Evolutionary conservation across 2,329 filamentous ascomycete species (phyloP), one percentile per base, ranked within the genome.

Genomic region (Sordariomycetes sp.): DNA sequence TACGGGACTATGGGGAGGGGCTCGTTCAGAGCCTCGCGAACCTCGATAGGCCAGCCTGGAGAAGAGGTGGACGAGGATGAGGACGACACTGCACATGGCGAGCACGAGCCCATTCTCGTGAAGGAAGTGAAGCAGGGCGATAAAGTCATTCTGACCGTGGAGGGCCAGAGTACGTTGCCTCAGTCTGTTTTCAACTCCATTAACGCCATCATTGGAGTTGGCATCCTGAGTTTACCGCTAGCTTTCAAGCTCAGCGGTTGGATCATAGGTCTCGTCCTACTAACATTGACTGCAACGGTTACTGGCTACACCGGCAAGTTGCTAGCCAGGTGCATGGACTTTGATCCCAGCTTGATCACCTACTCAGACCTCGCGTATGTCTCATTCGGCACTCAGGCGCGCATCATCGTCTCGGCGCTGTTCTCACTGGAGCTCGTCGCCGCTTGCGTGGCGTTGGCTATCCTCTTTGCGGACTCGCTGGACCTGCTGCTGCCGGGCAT

Each of bases 161-260:
- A 94, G 41, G 90, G 90, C 25, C 87, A 93, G 61, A 94, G 86
- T n/a, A 98, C 90, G 1, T 68, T 96, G 12, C 87, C 87, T 1
- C 90, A 96, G 62, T 96, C 90, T 6, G 74, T 95, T 41, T 94
- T 96, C 68, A 98, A 98, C 59, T 93, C 86, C 4, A 90, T 90
- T 53, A 94, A 94, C 42, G 86, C 93, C 33, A 64, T 95, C 39
- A 90, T 95, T 40, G 88, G 88, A 12, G 81, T 98, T 20, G 90
- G 90, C 1, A 64, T 98, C 20, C 69, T 98, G 33, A 93, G 86
- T 56, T 65, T 98, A 35, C 92, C 90, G 6, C 71, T 96, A 50
- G 90, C 85, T 6, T 67, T 96, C 48, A 86, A 80, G 48, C 87
- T 94, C 55, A 79, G 85, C 10, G 90, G 87, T 32, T 94, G 88